Base-by-base conservation (phyloP, 75 land plant species). In the Picea sitchensis region DNA sequence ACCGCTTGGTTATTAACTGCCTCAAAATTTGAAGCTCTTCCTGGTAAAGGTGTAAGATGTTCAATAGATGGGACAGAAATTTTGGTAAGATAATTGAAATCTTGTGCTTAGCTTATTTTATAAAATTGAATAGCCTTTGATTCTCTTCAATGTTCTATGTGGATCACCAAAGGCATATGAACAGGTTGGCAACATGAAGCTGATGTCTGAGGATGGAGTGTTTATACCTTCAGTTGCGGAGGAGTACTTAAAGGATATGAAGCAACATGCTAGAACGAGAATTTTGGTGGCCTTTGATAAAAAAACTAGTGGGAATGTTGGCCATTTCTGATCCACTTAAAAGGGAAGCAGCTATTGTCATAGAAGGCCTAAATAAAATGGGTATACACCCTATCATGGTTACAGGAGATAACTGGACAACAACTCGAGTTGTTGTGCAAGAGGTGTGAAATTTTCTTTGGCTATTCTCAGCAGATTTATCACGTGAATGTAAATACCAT, bases 271-370 rank as follows among this genome's bases (percentile, higher is more conserved):
- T 7, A 83, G 84, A 79, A 94, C 99, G n/a, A 95, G 93, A 7
- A 85, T 96, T 54, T 84, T 94, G 78, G 99, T 91, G 54, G 95
- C 91, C 9, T 79, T 83, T 75, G 91, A 84, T 75, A n/a, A 80
- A 79, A n/a, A 26, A 34, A 58, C 62, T 91, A 7, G 75, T 86
- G 60, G 97, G 98, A 54, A 87, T 90, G 61, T 73, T 96, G 62
- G 93, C 94, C 3, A 83, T 96, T 57, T 83, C 99, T 61, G 99
- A 96, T 80, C 95, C 98, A 13, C 78, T 96, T 18, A 96, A 96
- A 73, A 81, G 90, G 71, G 99, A 96, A 81, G 98, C 99, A 47
- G 92, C 94, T 58, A 89, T 88, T 57, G 98, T 96, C 34, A 76
- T 96, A 7, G 84, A 82, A 63, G 89, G 90, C 34, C 86, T 96